These are phyloP conservation scores for sorghum (Sorghum bicolor) DNA, from an alignment of 176 grass and related monocot genomes.

Conservation along the genomic window DNA sequence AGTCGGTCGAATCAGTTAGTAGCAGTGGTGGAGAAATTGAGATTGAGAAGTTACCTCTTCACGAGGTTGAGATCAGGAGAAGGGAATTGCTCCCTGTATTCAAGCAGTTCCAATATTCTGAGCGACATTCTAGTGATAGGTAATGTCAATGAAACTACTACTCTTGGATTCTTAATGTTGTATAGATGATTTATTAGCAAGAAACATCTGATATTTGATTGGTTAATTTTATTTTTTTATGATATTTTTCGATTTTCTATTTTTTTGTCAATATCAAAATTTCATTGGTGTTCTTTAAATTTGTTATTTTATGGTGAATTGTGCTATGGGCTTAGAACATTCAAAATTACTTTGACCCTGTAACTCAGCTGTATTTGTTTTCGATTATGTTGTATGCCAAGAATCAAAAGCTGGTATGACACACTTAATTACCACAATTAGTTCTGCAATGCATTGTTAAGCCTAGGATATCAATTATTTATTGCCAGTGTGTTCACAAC, in stretches of 20 bases:
- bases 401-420: neutral
- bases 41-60: slow-evolving; percentile 71
- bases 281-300: neutral
- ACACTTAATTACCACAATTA: neutral
- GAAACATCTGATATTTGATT: neutral
- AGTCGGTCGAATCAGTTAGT: slow-evolving; percentile 33
- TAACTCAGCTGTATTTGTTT: neutral
- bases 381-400: neutral
- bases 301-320: neutral
- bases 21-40: slow-evolving; percentile 73
- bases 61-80: slow-evolving; percentile 79
- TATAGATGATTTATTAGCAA: neutral
- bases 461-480: neutral
- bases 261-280: neutral
- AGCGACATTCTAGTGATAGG: slow-evolving; percentile 68
- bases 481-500: neutral
- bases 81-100: slow-evolving; percentile 93
- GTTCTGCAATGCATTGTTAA: neutral
- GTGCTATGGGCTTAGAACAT: neutral
- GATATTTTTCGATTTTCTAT: neutral
- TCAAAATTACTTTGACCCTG: neutral
- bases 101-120: slow-evolving; percentile 72
- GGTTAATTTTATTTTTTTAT: neutral
- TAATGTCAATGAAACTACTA: slow-evolving; percentile 37
- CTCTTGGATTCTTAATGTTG: neutral